Percentiles rank a stretch among this genome's conserved stretches.
phyloP scores from a whole-genome alignment of 2,329 filamentous ascomycete genomes.

The Aspergillus fructus region DNA sequence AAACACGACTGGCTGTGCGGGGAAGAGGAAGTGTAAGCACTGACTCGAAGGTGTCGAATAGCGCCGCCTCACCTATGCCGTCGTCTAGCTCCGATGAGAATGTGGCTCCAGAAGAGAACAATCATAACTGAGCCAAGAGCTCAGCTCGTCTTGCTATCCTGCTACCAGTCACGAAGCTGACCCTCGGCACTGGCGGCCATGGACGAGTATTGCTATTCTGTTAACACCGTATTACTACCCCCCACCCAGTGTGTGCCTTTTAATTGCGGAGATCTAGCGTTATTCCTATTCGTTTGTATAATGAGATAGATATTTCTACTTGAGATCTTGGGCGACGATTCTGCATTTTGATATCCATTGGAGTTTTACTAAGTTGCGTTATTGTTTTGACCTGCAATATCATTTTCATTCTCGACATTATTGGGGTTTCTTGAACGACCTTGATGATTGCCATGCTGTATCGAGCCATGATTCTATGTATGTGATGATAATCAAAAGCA shows the following conservation, averaged over 20 bases:
- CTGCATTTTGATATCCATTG: slow-evolving; percentile 1
- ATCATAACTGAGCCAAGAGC: not conserved
- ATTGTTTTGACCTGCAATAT: not conserved
- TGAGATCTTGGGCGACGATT: not conserved
- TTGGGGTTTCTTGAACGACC: not conserved
- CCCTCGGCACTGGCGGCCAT: no score
- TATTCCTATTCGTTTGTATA: not conserved
- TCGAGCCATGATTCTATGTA: not conserved
- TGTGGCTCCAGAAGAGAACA: not conserved
- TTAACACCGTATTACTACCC: not conserved
- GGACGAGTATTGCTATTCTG: not conserved
- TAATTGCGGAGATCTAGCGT: not conserved
- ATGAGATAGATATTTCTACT: not conserved
- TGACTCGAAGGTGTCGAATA: not conserved
- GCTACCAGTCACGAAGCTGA: not conserved
- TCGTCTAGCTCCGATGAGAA: not conserved
- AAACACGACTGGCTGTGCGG: slow-evolving; percentile 30
- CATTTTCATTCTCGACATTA: not conserved
- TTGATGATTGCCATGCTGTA: not conserved
- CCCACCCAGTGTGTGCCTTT: not conserved
- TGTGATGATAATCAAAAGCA: not conserved
- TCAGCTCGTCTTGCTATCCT: not conserved
- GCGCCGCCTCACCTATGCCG: not conserved
- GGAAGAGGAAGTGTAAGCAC: slow-evolving; percentile 29
- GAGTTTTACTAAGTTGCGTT: not conserved